phyloP scores from a whole-genome alignment of 2,329 filamentous ascomycete species.

The Diaporthe longicolla region DNA sequence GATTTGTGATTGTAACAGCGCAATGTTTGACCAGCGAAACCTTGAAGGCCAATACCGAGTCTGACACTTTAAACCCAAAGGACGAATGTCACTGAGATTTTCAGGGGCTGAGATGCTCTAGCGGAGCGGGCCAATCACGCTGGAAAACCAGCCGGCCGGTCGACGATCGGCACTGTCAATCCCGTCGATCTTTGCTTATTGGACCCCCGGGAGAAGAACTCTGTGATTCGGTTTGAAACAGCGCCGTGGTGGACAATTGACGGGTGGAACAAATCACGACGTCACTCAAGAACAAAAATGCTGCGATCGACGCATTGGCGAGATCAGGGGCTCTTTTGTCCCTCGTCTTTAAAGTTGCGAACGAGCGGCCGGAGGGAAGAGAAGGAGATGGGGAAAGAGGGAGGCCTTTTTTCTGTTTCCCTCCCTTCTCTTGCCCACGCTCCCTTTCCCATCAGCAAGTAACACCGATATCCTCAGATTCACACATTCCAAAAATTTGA shows the following conservation, averaged over 20 bases:
- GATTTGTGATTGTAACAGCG: slow-evolving; percentile 25
- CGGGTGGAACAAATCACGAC: slow-evolving; percentile 34
- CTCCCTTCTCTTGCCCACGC: slow-evolving; percentile 5
- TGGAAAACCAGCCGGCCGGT: slow-evolving; percentile 6
- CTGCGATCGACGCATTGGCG: slow-evolving; percentile 34
- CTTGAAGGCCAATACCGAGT: neutral
- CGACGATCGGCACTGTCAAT: slow-evolving; percentile 30
- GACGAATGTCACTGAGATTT: slow-evolving; percentile 19
- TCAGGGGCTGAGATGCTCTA: slow-evolving; percentile 23
- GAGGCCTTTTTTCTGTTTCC: neutral
- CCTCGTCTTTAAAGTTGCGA: slow-evolving; percentile 11
- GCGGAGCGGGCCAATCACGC: slow-evolving; percentile 13
- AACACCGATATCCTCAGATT: neutral
- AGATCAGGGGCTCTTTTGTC: slow-evolving; percentile 35
- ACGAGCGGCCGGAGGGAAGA: slow-evolving; percentile 5
- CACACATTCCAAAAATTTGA: neutral
- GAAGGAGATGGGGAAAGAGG: neutral
- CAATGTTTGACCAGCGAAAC: slow-evolving; percentile 8
- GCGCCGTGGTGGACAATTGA: slow-evolving; percentile 26
- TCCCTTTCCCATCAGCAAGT: neutral
- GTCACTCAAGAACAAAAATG: slow-evolving; percentile 33
- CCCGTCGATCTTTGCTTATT: slow-evolving; percentile 10
- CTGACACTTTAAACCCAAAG: slow-evolving; percentile 5
- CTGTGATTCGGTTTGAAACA: slow-evolving; percentile 35
- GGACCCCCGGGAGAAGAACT: slow-evolving; percentile 19